These are phyloP conservation scores for Coelastrella sp. DNA, from an alignment of 139 green algal genomes.

Conservation along the genomic window DNA sequence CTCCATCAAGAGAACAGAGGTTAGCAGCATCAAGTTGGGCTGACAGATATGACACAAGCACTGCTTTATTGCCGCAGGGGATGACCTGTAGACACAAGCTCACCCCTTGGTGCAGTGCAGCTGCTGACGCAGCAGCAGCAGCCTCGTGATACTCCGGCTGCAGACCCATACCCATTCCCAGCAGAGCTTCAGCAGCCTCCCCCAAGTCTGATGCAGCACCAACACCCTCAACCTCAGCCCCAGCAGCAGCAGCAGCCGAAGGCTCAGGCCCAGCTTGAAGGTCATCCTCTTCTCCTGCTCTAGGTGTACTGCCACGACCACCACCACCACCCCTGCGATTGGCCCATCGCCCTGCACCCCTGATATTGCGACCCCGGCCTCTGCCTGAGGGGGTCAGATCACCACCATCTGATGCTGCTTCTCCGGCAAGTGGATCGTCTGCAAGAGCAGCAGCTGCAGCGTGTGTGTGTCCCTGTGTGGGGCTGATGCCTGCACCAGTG, in stretches of 20 bases:
- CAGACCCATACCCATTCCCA: constrained; percentile 44
- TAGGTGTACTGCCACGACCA: not conserved
- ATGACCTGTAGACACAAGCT: no score
- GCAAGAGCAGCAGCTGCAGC: no score
- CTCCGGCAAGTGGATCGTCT: no score
- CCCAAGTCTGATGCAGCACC: not conserved
- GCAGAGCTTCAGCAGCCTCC: constrained; percentile 47
- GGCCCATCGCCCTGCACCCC: not conserved
- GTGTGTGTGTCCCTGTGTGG: not conserved
- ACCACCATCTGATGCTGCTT: not conserved
- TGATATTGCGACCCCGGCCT: not conserved
- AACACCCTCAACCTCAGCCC: not conserved
- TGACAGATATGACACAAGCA: no score
- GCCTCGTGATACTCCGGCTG: constrained; percentile 10
- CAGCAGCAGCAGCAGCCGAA: not conserved
- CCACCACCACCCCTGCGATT: constrained; percentile 2
- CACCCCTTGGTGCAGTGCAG: constrained; percentile 1
- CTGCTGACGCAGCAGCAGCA: constrained; percentile 6
- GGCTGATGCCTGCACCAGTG: not conserved
- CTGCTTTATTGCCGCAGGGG: no score
- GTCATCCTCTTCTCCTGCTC: not conserved
- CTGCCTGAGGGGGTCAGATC: not conserved
- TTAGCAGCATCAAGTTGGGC: no score
- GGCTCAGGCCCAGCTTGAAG: not conserved
- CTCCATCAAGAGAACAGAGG: no score